Percentiles rank a stretch among this genome's conserved stretches.
phyloP scores from a whole-genome alignment of 225 moss, liverwort and hornwort genomes.

The Antitrichia curtipendula region DNA sequence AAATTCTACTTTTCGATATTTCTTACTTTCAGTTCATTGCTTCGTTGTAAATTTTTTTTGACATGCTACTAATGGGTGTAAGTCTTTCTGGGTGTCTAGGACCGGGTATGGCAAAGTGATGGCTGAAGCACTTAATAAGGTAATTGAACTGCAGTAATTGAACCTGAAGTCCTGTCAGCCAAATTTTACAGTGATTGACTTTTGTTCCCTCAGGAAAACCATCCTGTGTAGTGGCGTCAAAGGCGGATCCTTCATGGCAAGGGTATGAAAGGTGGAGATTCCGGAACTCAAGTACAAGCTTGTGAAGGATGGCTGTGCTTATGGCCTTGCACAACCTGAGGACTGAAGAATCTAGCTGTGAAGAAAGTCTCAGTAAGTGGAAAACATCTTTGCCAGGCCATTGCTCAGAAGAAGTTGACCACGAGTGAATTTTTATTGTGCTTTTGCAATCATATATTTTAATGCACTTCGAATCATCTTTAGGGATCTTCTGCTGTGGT shows the following conservation, averaged over 20 bases:
- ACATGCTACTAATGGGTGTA: neutral
- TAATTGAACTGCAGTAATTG: neutral
- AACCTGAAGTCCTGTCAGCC: neutral
- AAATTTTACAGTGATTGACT: neutral
- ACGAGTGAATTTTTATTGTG: neutral
- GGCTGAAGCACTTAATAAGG: conserved; percentile 9
- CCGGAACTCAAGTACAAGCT: conserved; percentile 19
- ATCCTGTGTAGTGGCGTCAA: neutral
- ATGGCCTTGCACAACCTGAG: neutral
- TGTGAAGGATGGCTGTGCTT: neutral
- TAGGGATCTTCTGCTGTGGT: neutral
- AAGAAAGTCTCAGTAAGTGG: neutral
- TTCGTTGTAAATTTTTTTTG: neutral
- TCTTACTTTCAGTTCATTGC: neutral
- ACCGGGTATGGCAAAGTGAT: neutral
- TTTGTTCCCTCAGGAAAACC: conserved; percentile 31
- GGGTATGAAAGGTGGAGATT: conserved; percentile 33
- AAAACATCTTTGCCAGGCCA: neutral
- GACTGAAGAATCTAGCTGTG: neutral
- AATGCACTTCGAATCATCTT: neutral
- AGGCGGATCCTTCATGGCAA: conserved; percentile 32
- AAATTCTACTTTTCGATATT: neutral
- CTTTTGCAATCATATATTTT: neutral
- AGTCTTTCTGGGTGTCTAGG: neutral
- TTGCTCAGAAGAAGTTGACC: neutral